Evolutionary conservation across 2,329 filamentous ascomycete genomes (phyloP).

Genomic region (Pyrenophora seminiperda): DNA sequence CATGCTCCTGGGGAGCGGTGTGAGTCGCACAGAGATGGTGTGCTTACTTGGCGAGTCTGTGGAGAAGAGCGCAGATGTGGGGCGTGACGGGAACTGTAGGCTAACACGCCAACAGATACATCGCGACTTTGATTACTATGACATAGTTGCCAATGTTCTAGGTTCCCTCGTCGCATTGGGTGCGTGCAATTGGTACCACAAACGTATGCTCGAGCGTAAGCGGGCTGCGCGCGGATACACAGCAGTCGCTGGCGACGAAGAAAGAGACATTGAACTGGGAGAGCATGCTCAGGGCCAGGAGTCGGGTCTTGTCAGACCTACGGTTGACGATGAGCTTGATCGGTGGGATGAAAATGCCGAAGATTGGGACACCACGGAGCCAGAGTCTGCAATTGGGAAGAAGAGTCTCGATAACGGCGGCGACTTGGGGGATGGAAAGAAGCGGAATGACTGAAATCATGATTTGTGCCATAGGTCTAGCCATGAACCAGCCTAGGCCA

Average conservation of each 20-base stretch:
- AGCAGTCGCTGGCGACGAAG: conserved; percentile 67
- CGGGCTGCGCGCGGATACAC: conserved; percentile 74
- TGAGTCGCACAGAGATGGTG: background rate
- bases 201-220: conserved; percentile 89
- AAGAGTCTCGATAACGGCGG: conserved; percentile 29
- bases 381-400: conserved; percentile 37
- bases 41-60: background rate
- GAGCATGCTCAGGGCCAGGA: conserved; percentile 64
- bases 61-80: background rate
- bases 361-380: conserved; percentile 68
- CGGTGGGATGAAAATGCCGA: conserved; percentile 90
- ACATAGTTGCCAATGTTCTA: conserved; percentile 85
- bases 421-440: conserved; percentile 47
- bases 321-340: conserved; percentile 81
- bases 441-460: conserved; percentile 48
- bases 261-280: conserved; percentile 74
- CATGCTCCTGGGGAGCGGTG: background rate
- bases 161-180: conserved; percentile 75
- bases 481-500: background rate
- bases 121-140: conserved; percentile 72
- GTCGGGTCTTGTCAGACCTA: conserved; percentile 61
- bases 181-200: conserved; percentile 89
- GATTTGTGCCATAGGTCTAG: conserved; percentile 18
- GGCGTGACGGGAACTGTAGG: background rate
- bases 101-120: conserved; percentile 47